Percentiles rank a stretch among this genome's conserved stretches.
Evolutionary conservation across 1,284 basidiomycete genomes (phyloP).

Genomic region (Polyporus tsugae): DNA sequence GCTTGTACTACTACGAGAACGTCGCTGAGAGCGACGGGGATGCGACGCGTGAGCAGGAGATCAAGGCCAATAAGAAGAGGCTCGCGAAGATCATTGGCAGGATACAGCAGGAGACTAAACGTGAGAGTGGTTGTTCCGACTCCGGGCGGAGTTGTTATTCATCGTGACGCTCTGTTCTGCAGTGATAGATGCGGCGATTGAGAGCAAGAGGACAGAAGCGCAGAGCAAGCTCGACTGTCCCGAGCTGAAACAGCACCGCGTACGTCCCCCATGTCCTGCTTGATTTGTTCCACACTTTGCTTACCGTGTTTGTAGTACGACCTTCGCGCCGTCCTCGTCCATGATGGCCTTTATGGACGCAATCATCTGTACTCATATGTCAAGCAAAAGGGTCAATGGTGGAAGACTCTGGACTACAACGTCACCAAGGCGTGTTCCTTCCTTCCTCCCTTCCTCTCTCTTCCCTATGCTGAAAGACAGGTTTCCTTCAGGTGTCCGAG

Average conservation of each 20-base stretch:
- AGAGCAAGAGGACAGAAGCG: conserved; percentile 52
- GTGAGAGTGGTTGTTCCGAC: conserved; percentile 45
- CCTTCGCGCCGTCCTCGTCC: conserved; percentile 75
- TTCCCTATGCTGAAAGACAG: neutral
- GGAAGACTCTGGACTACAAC: conserved; percentile 79
- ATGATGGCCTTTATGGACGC: conserved; percentile 77
- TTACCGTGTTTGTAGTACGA: conserved; percentile 62
- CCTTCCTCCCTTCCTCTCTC: too few species aligned
- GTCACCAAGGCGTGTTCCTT: conserved; percentile 62
- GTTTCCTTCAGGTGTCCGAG: conserved; percentile 63
- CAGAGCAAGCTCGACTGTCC: conserved; percentile 62
- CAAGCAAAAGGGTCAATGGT: conserved; percentile 71
- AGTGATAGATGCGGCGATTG: conserved; percentile 63
- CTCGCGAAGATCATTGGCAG: conserved; percentile 58
- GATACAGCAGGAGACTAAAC: conserved; percentile 61
- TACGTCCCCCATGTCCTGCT: conserved; percentile 40
- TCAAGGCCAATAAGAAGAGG: conserved; percentile 55
- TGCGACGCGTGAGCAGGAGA: conserved; percentile 51
- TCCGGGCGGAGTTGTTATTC: conserved; percentile 1
- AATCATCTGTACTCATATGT: conserved; percentile 81
- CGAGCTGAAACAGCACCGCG: conserved; percentile 67
- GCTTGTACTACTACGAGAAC: conserved; percentile 74
- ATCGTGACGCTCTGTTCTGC: neutral
- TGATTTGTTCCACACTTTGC: neutral
- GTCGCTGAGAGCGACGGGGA: conserved; percentile 61